Base-by-base conservation (phyloP, 805 yeast species). In the Torulaspora delbrueckii region DNA sequence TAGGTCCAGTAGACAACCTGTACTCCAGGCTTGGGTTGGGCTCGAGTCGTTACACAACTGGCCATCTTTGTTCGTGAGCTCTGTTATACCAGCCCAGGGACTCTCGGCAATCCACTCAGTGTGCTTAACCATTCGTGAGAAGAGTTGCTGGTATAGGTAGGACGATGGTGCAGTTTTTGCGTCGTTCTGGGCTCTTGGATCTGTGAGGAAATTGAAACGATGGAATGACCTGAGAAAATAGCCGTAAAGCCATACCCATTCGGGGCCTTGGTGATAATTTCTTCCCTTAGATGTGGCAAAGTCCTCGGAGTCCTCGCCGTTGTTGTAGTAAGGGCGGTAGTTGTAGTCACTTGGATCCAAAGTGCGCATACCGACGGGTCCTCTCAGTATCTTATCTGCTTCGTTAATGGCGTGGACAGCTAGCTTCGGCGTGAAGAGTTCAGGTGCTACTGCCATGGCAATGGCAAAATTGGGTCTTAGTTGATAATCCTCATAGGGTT, bases 221-320 rank as follows among this genome's bases (percentile, higher is more conserved):
- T 78, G 69, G 57, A 73, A 81, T 0, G 98, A 96, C 52, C 97
- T 77, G 54, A 93, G 67, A 61, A 88, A 91, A 65, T 80, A 89
- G 2, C 99, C 99, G 22, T 76, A 74, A 47, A 81, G 77, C 97
- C 97, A 91, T 27, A 86, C 85, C 99, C 99, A 91, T 63, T 93
- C 99, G 2, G 99, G 99, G 1, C 99, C 99, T 68, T 91, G 98
- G 66, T 91, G 99, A 64, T 91, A 91, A 68, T 93, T 93, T 58
- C 98, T 78, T 25, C 99, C 99, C 67, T 89, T 88, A 2, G 97
- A 75, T 0, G 97, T 89, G 0, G 95, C 88, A 74, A 89, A 93
- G 65, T 91, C 96, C 4, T 75, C 79, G 43, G 78, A 79, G 58
- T 91, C 98, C 33, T 77, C 84, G 39, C 88, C 70, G 63, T 91